Percentiles rank a stretch among this genome's conserved stretches.
Conservation (phyloP, 345 rosid species). For the Dovyalis caffra region DNA sequence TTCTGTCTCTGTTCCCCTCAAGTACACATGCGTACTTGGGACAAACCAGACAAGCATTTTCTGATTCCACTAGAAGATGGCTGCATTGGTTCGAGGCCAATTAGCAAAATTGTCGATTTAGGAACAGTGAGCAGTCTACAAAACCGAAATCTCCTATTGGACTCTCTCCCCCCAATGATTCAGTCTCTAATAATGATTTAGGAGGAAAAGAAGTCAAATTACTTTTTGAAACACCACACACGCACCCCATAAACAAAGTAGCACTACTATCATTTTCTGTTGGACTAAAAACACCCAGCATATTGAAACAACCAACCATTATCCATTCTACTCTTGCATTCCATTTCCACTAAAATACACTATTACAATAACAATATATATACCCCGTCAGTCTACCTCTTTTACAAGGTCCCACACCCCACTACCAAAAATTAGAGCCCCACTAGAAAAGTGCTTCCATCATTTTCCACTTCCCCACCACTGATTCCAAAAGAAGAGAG, state of each 20-base stretch:
- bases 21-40: background rate
- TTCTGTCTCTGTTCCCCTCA: background rate
- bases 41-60: background rate
- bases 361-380: constrained; percentile 8
- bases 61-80: background rate
- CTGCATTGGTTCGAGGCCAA: no score
- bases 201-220: constrained; percentile 27
- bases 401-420: constrained; percentile 65
- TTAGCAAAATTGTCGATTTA: background rate
- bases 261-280: constrained; percentile 13
- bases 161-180: constrained; percentile 10
- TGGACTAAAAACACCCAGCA: constrained; percentile 9
- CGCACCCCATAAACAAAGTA: background rate
- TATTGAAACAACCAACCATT: constrained; percentile 4
- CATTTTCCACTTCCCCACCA: constrained; percentile 65
- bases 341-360: constrained; percentile 5
- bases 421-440: constrained; percentile 44
- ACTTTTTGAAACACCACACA: constrained; percentile 27
- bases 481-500: constrained; percentile 35
- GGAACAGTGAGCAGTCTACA: background rate
- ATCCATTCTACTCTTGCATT: constrained; percentile 7
- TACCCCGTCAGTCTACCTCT: constrained; percentile 9
- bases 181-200: constrained; percentile 23
- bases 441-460: constrained; percentile 58
- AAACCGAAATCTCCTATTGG: background rate